Evolutionary conservation across 75 land plant genomes (phyloP), one percentile per base, ranked within the genome.

Genomic region (Cupressus sempervirens): DNA sequence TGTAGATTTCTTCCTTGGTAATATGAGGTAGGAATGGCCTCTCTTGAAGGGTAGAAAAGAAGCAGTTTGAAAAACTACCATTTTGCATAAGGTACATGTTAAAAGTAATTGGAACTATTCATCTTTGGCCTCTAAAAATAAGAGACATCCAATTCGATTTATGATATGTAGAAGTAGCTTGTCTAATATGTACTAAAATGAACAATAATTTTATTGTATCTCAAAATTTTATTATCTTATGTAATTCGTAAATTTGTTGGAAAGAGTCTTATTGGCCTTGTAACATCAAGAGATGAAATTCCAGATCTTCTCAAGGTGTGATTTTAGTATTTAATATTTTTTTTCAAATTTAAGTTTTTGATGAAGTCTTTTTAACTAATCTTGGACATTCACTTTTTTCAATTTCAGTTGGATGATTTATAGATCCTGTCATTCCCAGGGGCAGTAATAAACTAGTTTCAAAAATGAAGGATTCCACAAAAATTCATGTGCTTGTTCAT

Each of bases 401-500:
- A 82, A 9, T 54, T 81, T 15, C 94, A 96, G 99, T 90, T 98
- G 88, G 99, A 96, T 92, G 99, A 98, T 91, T 96, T 18, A 98
- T 98, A 77, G 99, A 98, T 89, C 93, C 96, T 76, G 99, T 98
- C 20, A 96, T 98, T 58, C 99, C 99, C 62, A 93, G 99, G 90
- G 99, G 99, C 50, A 96, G 98, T 89, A 96, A 96, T 81, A 92
- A 92, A 68, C 96, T 97, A 79, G 99, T 97, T 83, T 89, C 98
- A 81, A 91, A 96, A 82, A 97, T 97, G 62, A 94, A 96, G 87
- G 90, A 90, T 14, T 89, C 96, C 2, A 97, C 99, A n/a, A 96
- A 96, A 85, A 97, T 97, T 84, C 96, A 98, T 86, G 99, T 97
- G 65, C 94, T 98, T 84, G 98, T 97, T 84, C 99, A 96, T 94